Evolutionary conservation across 805 yeast genomes (phyloP).

Genomic region (Cyberlindnera sargentensis): DNA sequence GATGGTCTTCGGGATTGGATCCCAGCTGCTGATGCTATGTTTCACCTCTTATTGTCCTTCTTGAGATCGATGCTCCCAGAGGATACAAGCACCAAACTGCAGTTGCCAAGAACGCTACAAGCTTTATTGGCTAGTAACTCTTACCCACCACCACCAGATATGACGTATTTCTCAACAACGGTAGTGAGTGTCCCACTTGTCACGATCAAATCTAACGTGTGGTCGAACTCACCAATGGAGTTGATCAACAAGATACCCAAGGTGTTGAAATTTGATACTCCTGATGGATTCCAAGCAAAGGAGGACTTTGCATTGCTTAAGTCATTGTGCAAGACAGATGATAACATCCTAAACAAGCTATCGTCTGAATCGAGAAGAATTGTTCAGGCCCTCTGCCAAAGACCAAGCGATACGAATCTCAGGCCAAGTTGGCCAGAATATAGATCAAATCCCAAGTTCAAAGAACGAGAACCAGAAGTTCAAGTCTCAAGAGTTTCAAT

Average conservation of each 20-base stretch:
- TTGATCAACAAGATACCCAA: conserved; percentile 51
- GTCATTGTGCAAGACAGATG: conserved; percentile 54
- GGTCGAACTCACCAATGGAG: conserved; percentile 47
- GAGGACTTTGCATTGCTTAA: conserved; percentile 75
- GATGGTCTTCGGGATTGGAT: conserved; percentile 75
- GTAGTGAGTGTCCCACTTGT: conserved; percentile 57
- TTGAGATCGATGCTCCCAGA: conserved; percentile 70
- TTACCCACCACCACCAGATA: conserved; percentile 75
- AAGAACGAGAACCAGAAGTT: conserved; percentile 19
- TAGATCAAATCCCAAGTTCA: conserved; percentile 25
- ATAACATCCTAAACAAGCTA: conserved; percentile 53
- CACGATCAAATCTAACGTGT: conserved; percentile 34
- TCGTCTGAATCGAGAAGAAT: conserved; percentile 68
- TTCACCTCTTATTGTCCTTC: conserved; percentile 72
- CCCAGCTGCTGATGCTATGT: conserved; percentile 78
- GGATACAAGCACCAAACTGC: conserved; percentile 46
- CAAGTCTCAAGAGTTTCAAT: conserved; percentile 55
- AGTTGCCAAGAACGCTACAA: conserved; percentile 62
- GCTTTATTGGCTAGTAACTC: conserved; percentile 54
- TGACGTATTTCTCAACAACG: conserved; percentile 28
- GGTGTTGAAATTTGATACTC: conserved; percentile 61
- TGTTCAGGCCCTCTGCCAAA: conserved; percentile 33
- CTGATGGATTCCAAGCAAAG: conserved; percentile 60
- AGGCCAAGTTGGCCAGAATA: conserved; percentile 35
- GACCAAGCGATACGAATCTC: conserved; percentile 25